Conservation (phyloP, 2,329 filamentous ascomycete species). For the Ceratocystis huliohia region DNA sequence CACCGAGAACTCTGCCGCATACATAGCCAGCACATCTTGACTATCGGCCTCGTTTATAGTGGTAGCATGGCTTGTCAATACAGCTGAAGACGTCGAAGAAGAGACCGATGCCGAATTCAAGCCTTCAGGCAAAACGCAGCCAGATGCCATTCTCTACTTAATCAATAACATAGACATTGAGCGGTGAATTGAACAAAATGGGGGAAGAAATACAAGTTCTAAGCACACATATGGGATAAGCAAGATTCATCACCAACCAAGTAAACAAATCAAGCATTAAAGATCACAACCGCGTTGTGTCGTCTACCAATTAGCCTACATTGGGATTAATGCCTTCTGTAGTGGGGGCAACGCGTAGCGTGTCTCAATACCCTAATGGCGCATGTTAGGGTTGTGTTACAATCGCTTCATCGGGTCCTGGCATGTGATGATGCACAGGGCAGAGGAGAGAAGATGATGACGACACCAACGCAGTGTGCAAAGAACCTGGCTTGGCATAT, state of each 20-base stretch:
- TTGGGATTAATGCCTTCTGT: not conserved
- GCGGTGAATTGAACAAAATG: not conserved
- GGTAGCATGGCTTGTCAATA: not conserved
- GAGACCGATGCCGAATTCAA: not conserved
- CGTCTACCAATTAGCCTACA: not conserved
- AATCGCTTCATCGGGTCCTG: not conserved
- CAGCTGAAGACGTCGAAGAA: not conserved
- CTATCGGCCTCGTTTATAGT: conserved; percentile 13
- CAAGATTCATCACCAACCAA: not conserved
- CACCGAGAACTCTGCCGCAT: conserved; percentile 17
- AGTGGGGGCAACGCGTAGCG: conserved; percentile 4
- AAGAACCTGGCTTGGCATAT: not conserved
- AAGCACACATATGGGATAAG: not conserved
- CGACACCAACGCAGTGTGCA: too few relatives aligned
- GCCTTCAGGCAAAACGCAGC: conserved; percentile 2
- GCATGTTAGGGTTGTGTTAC: not conserved
- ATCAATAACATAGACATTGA: not conserved
- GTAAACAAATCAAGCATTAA: not conserved
- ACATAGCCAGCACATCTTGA: conserved; percentile 17
- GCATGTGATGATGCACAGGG: not conserved
- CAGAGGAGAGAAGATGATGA: not conserved
- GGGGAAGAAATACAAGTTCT: not conserved
- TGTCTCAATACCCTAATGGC: not conserved
- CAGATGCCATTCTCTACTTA: conserved; percentile 8
- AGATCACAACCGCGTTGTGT: not conserved